Conservation (phyloP, 2,329 filamentous ascomycete genomes). For the Amphichorda felina region DNA sequence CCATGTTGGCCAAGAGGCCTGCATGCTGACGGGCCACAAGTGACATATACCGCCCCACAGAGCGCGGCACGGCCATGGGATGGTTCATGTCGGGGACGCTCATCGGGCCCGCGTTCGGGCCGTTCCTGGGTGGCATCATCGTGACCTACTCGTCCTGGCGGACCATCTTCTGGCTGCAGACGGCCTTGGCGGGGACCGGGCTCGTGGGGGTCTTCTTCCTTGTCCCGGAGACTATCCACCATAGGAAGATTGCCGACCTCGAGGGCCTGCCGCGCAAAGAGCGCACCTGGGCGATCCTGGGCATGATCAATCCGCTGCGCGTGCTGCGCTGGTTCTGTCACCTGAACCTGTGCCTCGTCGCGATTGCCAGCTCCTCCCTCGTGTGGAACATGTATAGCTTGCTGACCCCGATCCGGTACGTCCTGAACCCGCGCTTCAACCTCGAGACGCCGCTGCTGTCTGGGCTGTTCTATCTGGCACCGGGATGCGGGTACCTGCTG, state of each 20-base stretch:
- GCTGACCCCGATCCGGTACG: constrained; percentile 57
- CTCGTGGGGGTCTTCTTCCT: constrained; percentile 50
- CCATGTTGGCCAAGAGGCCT: too few species aligned
- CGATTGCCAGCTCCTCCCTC: constrained; percentile 45
- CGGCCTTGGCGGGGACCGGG: constrained; percentile 50
- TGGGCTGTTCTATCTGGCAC: constrained; percentile 64
- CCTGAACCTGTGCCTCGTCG: constrained; percentile 52
- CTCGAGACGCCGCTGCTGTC: constrained; percentile 54
- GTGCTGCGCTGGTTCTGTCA: constrained; percentile 54
- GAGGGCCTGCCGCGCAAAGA: constrained; percentile 34
- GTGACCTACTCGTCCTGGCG: constrained; percentile 65
- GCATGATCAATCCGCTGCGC: constrained; percentile 55
- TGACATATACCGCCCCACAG: constrained; percentile 52
- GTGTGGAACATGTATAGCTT: constrained; percentile 61
- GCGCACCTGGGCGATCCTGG: constrained; percentile 42
- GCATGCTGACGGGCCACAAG: constrained; percentile 15
- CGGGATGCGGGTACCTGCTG: constrained; percentile 56
- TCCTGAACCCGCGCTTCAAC: constrained; percentile 63
- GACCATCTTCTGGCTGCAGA: constrained; percentile 68
- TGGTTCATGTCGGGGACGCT: constrained; percentile 64
- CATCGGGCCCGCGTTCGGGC: constrained; percentile 58
- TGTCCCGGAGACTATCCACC: constrained; percentile 62
- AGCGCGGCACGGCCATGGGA: constrained; percentile 59
- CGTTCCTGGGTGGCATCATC: constrained; percentile 64
- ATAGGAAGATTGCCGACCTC: constrained; percentile 50